Evolutionary conservation across 2,329 filamentous ascomycete genomes (phyloP).

Genomic region (Beauveria brongniartii): DNA sequence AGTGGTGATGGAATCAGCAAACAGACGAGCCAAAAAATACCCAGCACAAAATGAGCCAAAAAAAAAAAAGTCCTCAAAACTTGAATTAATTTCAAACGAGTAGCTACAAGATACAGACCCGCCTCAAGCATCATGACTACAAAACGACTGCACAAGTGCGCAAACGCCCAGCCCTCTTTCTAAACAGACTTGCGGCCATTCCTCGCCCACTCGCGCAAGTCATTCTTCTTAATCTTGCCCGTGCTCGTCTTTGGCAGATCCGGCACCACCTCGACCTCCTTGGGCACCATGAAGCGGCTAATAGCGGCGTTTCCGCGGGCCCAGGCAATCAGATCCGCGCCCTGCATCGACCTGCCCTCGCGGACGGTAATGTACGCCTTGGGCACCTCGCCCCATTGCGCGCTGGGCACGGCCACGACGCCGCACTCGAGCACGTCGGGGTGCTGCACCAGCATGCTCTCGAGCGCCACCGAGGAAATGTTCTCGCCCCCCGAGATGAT

Average conservation of each 20-base stretch:
- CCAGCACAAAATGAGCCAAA: not conserved
- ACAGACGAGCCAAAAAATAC: too few relatives aligned
- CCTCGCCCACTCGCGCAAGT: conserved; percentile 78
- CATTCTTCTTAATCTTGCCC: conserved; percentile 93
- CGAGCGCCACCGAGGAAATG: conserved; percentile 87
- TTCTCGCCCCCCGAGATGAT: conserved; percentile 98
- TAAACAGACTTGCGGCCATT: conserved; percentile 1
- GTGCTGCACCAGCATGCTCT: conserved; percentile 82
- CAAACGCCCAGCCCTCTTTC: not conserved
- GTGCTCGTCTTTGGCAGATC: conserved; percentile 96
- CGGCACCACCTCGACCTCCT: conserved; percentile 66
- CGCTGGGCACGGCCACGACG: conserved; percentile 79
- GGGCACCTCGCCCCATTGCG: conserved; percentile 91
- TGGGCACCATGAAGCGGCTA: conserved; percentile 80
- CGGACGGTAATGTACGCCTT: conserved; percentile 88
- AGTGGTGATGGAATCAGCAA: too few relatives aligned
- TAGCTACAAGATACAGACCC: not conserved
- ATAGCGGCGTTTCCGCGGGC: conserved; percentile 73
- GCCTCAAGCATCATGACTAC: not conserved
- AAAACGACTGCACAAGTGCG: not conserved
- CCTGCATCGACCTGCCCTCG: conserved; percentile 40
- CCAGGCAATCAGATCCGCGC: conserved; percentile 72
- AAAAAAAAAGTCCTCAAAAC: not conserved
- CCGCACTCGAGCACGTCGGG: conserved; percentile 85
- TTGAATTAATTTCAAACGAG: not conserved